A percentile compares a stretch with the other conserved stretches of the same genome.
These are phyloP conservation scores for Calycina herbarum DNA, from an alignment of 2,329 filamentous ascomycete genomes.

Conservation along the genomic window DNA sequence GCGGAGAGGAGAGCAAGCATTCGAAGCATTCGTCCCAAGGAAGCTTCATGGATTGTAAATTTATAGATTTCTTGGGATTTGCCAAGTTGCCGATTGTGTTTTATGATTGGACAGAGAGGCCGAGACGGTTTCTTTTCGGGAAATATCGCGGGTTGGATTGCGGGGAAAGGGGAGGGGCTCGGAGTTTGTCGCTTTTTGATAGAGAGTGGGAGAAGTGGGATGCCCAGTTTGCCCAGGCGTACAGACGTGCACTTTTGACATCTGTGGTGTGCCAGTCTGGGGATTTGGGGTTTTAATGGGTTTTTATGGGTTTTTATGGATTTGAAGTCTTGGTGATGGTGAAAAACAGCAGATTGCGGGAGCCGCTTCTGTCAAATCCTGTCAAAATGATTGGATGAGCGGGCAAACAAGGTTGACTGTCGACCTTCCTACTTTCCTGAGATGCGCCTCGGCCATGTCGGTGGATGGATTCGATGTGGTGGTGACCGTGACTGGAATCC, in stretches of 20 bases:
- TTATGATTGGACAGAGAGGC: neutral
- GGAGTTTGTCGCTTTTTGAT: constrained; percentile 2
- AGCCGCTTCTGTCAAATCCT: neutral
- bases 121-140: neutral
- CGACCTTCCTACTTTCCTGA: neutral
- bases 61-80: too few species aligned
- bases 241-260: neutral
- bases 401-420: neutral
- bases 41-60: neutral
- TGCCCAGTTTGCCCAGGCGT: neutral
- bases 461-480: neutral
- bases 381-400: neutral
- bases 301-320: neutral
- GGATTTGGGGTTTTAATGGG: neutral
- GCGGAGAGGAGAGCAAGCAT: neutral
- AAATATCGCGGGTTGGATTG: neutral
- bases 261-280: neutral
- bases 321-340: neutral
- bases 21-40: neutral
- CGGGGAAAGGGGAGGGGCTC: neutral
- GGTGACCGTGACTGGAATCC: neutral
- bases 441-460: neutral
- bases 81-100: neutral
- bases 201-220: neutral
- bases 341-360: too few species aligned